phyloP scores from a whole-genome alignment of 2,329 filamentous ascomycete genomes.

The Rhinocladiella mackenziei region DNA sequence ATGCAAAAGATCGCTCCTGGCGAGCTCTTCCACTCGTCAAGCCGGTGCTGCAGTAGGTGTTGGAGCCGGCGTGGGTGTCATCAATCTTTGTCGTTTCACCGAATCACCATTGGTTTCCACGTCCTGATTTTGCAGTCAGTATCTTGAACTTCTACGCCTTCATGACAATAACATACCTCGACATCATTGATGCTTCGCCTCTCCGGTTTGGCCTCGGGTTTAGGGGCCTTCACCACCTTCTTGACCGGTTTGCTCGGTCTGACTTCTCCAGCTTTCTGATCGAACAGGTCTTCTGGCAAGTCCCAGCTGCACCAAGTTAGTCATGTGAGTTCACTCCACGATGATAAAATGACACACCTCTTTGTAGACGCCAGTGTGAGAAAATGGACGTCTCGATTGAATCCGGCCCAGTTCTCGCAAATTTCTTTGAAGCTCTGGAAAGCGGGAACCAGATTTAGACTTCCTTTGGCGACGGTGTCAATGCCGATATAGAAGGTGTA shows the following conservation, averaged over 20 bases:
- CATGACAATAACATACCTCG: constrained; percentile 11
- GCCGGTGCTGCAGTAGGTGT: constrained; percentile 20
- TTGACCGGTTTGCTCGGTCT: constrained; percentile 60
- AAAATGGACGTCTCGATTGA: constrained; percentile 69
- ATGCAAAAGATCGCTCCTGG: constrained; percentile 3
- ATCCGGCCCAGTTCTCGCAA: constrained; percentile 72
- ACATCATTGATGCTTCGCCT: constrained; percentile 22
- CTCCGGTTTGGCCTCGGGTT: constrained; percentile 14
- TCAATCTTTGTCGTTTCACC: constrained; percentile 21
- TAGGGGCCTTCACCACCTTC: constrained; percentile 34
- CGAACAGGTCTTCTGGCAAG: constrained; percentile 86
- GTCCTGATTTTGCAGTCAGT: constrained; percentile 8
- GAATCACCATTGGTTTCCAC: constrained; percentile 14
- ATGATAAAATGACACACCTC: too few relatives aligned
- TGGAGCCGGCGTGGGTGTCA: constrained; percentile 19
- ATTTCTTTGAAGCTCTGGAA: constrained; percentile 83
- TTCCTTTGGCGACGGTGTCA: constrained; percentile 43
- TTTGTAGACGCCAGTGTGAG: constrained; percentile 78
- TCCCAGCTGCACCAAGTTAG: constrained; percentile 69
- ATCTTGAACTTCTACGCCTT: not conserved
- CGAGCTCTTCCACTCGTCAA: constrained; percentile 9
- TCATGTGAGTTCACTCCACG: too few relatives aligned
- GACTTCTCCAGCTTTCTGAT: constrained; percentile 61
- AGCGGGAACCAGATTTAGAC: constrained; percentile 61
- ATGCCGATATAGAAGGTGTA: constrained; percentile 88